These are phyloP conservation scores for Penicillium egyptiacum DNA, from an alignment of 495 filamentous ascomycete genomes.

Conservation along the genomic window DNA sequence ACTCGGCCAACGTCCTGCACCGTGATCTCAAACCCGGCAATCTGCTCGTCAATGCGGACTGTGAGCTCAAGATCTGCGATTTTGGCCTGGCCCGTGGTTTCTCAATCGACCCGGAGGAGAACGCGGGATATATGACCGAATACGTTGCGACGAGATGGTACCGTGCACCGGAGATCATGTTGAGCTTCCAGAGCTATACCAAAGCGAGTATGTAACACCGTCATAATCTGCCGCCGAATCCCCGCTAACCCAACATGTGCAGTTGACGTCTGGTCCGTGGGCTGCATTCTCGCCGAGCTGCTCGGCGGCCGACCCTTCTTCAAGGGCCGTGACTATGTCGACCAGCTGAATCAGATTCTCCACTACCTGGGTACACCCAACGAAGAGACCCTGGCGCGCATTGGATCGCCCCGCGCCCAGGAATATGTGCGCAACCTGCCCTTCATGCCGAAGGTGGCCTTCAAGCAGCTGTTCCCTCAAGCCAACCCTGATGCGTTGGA, in stretches of 20 bases:
- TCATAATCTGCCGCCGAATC: background rate
- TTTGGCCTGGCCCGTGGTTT: constrained; percentile 95
- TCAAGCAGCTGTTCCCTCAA: constrained; percentile 84
- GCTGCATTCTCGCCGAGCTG: constrained; percentile 95
- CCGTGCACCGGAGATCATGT: constrained; percentile 97
- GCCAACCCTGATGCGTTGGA: constrained; percentile 97
- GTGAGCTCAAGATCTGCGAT: constrained; percentile 98
- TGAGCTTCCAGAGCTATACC: constrained; percentile 99
- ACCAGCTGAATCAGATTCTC: constrained; percentile 98
- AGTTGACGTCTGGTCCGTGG: constrained; percentile 99
- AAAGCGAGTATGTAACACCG: constrained; percentile 81
- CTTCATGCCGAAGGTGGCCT: constrained; percentile 89
- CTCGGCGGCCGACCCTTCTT: constrained; percentile 97
- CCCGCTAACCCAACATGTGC: constrained; percentile 15
- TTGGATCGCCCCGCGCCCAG: constrained; percentile 92
- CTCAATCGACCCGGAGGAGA: constrained; percentile 96
- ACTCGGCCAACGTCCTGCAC: constrained; percentile 96
- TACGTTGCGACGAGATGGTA: constrained; percentile 99
- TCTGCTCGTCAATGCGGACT: constrained; percentile 95
- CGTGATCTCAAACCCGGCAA: constrained; percentile 97
- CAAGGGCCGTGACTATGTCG: constrained; percentile 98
- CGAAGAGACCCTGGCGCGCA: constrained; percentile 90
- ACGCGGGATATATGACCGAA: constrained; percentile 99
- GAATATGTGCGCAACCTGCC: constrained; percentile 98
- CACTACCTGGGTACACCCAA: constrained; percentile 97